Evolutionary conservation across 306 rosid genomes (phyloP), one percentile per base, ranked within the genome.

Genomic region (Cicer bijugum): DNA sequence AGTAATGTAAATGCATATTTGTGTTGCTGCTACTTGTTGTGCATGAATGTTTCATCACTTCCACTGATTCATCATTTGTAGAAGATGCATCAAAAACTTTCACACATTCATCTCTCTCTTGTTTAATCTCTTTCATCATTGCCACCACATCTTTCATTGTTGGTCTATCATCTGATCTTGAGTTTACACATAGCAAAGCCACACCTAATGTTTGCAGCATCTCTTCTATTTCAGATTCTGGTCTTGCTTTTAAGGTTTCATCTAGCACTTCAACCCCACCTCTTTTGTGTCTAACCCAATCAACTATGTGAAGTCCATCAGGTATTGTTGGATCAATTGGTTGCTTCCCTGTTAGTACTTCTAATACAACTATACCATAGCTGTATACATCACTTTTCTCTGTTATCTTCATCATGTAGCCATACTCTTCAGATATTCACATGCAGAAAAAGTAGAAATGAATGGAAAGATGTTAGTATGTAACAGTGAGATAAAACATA

Each of bases 371-470:
- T 4, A 90, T 87, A 1, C 98, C 97, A 12, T 82, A 93, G 83
- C 97, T 93, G 70, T 92, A 92, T 6, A 92, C 97, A 47, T 92
- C 98, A 53, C 98, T 92, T 88, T 89, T 92, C 81, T 88, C 95
- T 7, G 96, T 90, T 82, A 92, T 90, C 85, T 90, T 92, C 92
- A 87, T 90, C 91, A 89, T 88, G 65, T 90, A 90, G 3, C 98
- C 98, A 9, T 92, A 92, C 53, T 92, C 98, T 92, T 77, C 56
- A 82, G 51, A 40, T 61, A 44, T 75, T 71, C 72, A 5, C 46
- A 66, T 59, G 55, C 17, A 53, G 14, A 75, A 19, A 71, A 67
- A 14, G 39, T 45, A 76, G 50, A n/a, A 23, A 42, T 19, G 10
- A 35, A 15, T 59, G 35, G 35, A 28, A 28, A 14, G 1, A 7